Evolutionary conservation across 768 basidiomycete genomes (phyloP), one percentile per base, ranked within the genome.

Genomic region (Lentinula edodes): DNA sequence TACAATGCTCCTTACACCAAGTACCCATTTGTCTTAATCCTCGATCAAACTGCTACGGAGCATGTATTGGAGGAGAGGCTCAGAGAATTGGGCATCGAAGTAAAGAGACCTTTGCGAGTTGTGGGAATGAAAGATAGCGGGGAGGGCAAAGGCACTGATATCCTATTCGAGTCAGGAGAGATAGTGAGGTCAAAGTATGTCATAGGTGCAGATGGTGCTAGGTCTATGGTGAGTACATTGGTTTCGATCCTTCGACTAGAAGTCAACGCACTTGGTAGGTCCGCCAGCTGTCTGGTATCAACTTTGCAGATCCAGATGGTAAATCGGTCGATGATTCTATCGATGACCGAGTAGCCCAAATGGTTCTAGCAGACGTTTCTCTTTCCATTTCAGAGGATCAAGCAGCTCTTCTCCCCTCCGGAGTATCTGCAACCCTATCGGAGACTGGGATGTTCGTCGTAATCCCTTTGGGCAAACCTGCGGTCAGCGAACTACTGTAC

Each of bases 171-270:
- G n/a, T 59, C 58, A 46, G 58, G 58, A 34, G 46, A 50, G 32
- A 39, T 10, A 18, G 23, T 59, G 2, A 46, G 41, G 38, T 15
- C 58, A 18, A 41, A 46, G 12, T 48, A 50, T 28, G 46, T 81
- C 7, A 65, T 82, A 34, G 80, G 78, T 12, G 79, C 80, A 5
- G 81, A 82, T 66, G 80, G 81, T 18, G 58, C 45, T n/a, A 59
- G 16, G 23, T 59, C 58, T 13, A 6, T 23, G 10, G 58, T 59
- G 50, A 36, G 45, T 28, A 28, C 28, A 28, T 12, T 16, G 42
- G n/a, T 20, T n/a, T n/a, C n/a, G 4, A 28, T 0, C 62, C 75
- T 9, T 72, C 64, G 53, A 78, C 77, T 61, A 5, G 6, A 36
- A 60, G 54, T 62, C 16, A 35, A 28, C 28, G 28, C 28, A 28